Evolutionary conservation across 305 asterid genomes (phyloP).

Genomic region (Solanum hybrid): DNA sequence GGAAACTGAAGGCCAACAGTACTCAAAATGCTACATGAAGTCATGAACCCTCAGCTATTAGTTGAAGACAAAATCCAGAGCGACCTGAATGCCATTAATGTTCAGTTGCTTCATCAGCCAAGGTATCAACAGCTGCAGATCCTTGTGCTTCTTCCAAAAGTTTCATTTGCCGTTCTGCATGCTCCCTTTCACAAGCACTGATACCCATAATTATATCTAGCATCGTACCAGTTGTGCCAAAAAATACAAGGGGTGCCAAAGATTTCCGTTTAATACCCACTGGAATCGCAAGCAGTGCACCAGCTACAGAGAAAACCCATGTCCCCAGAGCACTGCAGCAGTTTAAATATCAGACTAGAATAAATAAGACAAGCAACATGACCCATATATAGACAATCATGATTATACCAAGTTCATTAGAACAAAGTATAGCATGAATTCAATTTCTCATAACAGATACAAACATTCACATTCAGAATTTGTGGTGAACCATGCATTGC

Average conservation of each 20-base stretch:
- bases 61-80: neutral
- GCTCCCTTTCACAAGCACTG: constrained; percentile 81
- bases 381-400: neutral
- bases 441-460: neutral
- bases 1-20: neutral
- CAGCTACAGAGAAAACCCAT: constrained; percentile 80
- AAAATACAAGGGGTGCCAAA: constrained; percentile 73
- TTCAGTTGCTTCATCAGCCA: constrained; percentile 24
- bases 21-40: neutral
- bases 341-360: neutral
- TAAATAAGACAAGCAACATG: neutral
- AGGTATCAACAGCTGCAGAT: constrained; percentile 16
- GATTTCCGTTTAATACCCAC: constrained; percentile 80
- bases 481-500: neutral
- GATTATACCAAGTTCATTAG: neutral
- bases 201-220: constrained; percentile 86
- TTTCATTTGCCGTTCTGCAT: constrained; percentile 69
- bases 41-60: neutral
- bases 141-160: constrained; percentile 68
- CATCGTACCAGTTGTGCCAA: constrained; percentile 94
- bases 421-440: neutral
- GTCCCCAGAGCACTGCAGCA: constrained; percentile 77
- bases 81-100: constrained; percentile 5
- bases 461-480: neutral
- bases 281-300: constrained; percentile 83